These are phyloP conservation scores for Epichloe baconii DNA, from an alignment of 2,329 filamentous ascomycete genomes.

Conservation along the genomic window DNA sequence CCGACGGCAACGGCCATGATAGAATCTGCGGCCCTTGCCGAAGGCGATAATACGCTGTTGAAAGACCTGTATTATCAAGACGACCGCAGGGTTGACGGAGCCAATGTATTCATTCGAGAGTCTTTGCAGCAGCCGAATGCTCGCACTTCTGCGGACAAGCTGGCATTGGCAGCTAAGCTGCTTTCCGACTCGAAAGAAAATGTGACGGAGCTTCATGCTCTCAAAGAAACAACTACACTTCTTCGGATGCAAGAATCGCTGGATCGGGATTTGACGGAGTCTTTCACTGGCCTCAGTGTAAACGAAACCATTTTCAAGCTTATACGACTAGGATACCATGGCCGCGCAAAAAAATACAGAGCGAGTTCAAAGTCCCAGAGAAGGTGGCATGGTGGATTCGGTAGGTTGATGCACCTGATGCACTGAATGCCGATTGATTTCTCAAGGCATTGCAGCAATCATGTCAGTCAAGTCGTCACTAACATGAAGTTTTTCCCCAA, in stretches of 20 bases:
- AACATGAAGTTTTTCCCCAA: neutral
- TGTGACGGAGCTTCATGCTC: conserved; percentile 55
- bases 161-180: conserved; percentile 73
- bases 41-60: conserved; percentile 64
- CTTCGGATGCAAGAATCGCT: conserved; percentile 77
- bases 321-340: conserved; percentile 66
- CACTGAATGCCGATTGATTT: neutral
- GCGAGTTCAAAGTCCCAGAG: conserved; percentile 85
- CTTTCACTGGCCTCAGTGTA: conserved; percentile 70
- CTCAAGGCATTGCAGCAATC: neutral
- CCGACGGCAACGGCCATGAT: conserved; percentile 81
- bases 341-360: conserved; percentile 76
- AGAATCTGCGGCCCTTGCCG: conserved; percentile 61
- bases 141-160: conserved; percentile 65
- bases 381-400: conserved; percentile 79
- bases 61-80: conserved; percentile 98
- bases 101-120: conserved; percentile 76
- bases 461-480: neutral
- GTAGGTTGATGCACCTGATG: conserved; percentile 24
- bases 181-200: conserved; percentile 74
- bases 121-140: conserved; percentile 61
- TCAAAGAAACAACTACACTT: conserved; percentile 70
- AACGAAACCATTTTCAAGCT: conserved; percentile 90
- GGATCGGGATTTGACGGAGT: conserved; percentile 67
- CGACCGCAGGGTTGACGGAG: conserved; percentile 77